Percentiles rank a stretch among this genome's conserved stretches.
phyloP scores from a whole-genome alignment of 495 filamentous ascomycete species.

The Neurospora sp. region DNA sequence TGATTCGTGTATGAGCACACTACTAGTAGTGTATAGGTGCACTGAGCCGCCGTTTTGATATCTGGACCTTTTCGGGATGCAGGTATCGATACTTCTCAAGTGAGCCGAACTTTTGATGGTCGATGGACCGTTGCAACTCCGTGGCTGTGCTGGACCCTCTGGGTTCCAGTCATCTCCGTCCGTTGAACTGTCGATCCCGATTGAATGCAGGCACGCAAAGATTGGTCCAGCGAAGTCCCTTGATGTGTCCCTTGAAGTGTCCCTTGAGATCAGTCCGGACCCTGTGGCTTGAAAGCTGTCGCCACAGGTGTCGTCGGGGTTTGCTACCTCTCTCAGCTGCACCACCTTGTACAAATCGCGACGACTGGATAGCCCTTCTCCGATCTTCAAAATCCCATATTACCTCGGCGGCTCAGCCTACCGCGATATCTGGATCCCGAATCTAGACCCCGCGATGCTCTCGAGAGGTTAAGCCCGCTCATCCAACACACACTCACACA shows the following conservation, averaged over 20 bases:
- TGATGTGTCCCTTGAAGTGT: background rate
- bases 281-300: background rate
- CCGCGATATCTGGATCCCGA: background rate
- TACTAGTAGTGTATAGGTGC: background rate
- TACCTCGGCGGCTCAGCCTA: background rate
- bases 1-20: background rate
- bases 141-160: constrained; percentile 5
- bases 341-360: background rate
- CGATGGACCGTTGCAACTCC: background rate
- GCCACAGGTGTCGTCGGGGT: background rate
- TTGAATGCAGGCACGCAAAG: background rate
- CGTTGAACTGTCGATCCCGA: background rate
- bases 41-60: background rate
- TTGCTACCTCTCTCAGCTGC: background rate
- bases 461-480: background rate
- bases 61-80: background rate
- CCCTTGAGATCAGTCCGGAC: background rate
- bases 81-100: background rate
- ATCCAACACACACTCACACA: background rate
- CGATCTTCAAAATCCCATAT: background rate
- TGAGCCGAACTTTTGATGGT: background rate
- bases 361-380: background rate
- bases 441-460: background rate
- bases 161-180: background rate
- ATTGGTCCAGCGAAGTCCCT: background rate